Conservation (phyloP, 23 red algal genomes). For the Cyanidium caldarium region DNA sequence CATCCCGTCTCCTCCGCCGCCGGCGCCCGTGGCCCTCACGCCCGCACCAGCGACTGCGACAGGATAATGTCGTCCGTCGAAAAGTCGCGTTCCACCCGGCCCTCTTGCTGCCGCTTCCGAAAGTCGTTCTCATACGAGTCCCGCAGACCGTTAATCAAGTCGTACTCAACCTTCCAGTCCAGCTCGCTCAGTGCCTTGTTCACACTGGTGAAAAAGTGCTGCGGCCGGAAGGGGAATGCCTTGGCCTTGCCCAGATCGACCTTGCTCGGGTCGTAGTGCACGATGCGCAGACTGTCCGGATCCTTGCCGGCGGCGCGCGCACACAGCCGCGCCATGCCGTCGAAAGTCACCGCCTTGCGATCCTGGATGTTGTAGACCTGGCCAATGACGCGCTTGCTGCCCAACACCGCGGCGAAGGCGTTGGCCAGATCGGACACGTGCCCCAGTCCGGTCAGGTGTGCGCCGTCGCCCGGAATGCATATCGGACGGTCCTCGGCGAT, state of each 20-base stretch:
- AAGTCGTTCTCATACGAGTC: constrained; percentile 96
- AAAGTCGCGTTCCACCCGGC: constrained; percentile 58
- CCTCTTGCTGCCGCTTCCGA: constrained; percentile 26
- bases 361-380: constrained; percentile 98
- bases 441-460: constrained; percentile 82
- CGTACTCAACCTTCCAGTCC: constrained; percentile 66
- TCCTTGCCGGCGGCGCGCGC: constrained; percentile 59
- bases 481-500: constrained; percentile 66
- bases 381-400: constrained; percentile 21
- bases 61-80: constrained; percentile 66
- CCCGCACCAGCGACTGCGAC: too few species aligned
- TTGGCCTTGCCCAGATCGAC: constrained; percentile 78
- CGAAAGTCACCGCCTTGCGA: constrained; percentile 59
- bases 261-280: constrained; percentile 93
- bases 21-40: too few species aligned
- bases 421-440: constrained; percentile 85
- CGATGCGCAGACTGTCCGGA: constrained; percentile 37
- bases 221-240: constrained; percentile 72
- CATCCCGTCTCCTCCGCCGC: too few species aligned
- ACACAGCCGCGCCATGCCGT: constrained; percentile 57
- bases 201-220: constrained; percentile 89
- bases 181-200: constrained; percentile 66
- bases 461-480: constrained; percentile 72
- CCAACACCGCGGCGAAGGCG: constrained; percentile 56
- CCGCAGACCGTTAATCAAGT: constrained; percentile 36